These are phyloP conservation scores for Pythium utonaiense DNA, from an alignment of 352 stramenopile species.

Conservation along the genomic window DNA sequence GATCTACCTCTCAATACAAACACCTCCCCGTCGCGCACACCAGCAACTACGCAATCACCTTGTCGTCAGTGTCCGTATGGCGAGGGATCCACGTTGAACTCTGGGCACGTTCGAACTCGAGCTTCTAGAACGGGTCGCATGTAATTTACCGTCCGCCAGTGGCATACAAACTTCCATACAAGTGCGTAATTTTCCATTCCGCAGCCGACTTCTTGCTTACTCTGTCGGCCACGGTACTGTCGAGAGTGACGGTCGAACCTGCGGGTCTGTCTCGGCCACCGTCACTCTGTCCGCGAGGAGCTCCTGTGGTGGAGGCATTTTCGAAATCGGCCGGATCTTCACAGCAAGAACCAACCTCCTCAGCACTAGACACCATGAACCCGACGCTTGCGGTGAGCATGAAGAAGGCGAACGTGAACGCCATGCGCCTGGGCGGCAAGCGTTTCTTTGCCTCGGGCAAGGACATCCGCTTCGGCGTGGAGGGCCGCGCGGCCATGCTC, in stretches of 20 bases:
- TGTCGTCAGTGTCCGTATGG: slow-evolving; percentile 3
- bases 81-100: slow-evolving; percentile 12
- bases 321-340: slow-evolving; percentile 30
- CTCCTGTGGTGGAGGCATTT: slow-evolving; percentile 25
- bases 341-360: slow-evolving; percentile 7
- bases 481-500: slow-evolving; percentile 97
- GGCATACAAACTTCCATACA: slow-evolving; percentile 2
- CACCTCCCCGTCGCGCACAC: not conserved
- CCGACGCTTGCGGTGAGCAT: slow-evolving; percentile 51
- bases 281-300: slow-evolving; percentile 5
- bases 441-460: slow-evolving; percentile 91
- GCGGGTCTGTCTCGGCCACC: slow-evolving; percentile 1
- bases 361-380: slow-evolving; percentile 50
- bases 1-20: slow-evolving; percentile 5
- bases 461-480: slow-evolving; percentile 99
- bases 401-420: slow-evolving; percentile 55
- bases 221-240: slow-evolving; percentile 13
- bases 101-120: slow-evolving; percentile 1
- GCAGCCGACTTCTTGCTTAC: not conserved
- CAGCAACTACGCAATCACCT: slow-evolving; percentile 5
- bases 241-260: slow-evolving; percentile 17
- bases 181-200: slow-evolving; percentile 2
- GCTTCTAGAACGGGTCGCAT: slow-evolving; percentile 16
- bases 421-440: slow-evolving; percentile 35
- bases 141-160: slow-evolving; percentile 8